Percentiles rank a stretch among this genome's conserved stretches.
Conservation (phyloP, 768 basidiomycete species). For the Chlorophyllum brunneum region DNA sequence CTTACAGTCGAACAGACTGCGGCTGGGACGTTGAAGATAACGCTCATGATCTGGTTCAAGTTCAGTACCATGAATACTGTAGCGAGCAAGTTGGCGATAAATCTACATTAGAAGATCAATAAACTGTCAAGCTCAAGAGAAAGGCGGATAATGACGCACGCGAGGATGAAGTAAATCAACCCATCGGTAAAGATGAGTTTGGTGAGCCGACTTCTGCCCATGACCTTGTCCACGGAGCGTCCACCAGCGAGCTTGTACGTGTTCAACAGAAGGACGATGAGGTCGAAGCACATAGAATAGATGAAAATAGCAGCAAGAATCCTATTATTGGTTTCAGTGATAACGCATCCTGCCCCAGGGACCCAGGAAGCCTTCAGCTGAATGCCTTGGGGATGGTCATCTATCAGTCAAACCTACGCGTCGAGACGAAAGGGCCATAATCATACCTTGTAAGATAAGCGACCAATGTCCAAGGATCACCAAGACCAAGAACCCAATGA, state of each 20-base stretch:
- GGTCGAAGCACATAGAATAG: constrained; percentile 74
- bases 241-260: constrained; percentile 50
- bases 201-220: constrained; percentile 44
- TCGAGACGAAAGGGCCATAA: neutral
- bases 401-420: neutral
- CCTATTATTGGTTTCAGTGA: constrained; percentile 56
- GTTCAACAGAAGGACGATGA: constrained; percentile 55
- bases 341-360: constrained; percentile 43
- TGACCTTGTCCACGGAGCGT: constrained; percentile 13
- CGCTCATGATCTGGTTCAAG: constrained; percentile 62
- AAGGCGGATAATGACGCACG: constrained; percentile 31
- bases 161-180: constrained; percentile 71
- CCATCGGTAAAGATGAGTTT: constrained; percentile 70
- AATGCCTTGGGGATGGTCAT: constrained; percentile 37
- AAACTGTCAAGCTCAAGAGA: neutral
- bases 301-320: constrained; percentile 69
- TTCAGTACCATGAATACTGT: constrained; percentile 66
- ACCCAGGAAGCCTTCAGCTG: constrained; percentile 57
- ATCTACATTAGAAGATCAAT: constrained; percentile 25
- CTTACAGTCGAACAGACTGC: constrained; percentile 50
- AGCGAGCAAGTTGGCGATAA: constrained; percentile 38
- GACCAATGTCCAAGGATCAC: constrained; percentile 71
- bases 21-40: constrained; percentile 65
- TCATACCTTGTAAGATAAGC: constrained; percentile 59
- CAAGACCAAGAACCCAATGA: constrained; percentile 46